Percentiles rank a stretch among this genome's conserved stretches.
These are phyloP conservation scores for Thuidium tamariscinum DNA, from an alignment of 225 moss, liverwort and hornwort genomes.

Conservation along the genomic window DNA sequence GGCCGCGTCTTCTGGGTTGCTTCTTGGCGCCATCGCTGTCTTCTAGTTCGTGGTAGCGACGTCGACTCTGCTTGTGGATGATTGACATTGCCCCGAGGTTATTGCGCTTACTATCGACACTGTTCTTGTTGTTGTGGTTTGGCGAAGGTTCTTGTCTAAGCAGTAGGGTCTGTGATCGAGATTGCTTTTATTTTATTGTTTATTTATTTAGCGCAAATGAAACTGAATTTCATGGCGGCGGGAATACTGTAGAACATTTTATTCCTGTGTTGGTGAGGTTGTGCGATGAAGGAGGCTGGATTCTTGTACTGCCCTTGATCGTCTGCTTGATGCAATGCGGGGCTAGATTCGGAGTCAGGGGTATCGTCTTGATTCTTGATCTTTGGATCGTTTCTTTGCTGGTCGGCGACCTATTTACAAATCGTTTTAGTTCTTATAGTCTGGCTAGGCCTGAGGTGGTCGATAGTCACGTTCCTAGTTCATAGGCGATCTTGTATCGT, in stretches of 20 bases:
- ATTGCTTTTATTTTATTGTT: not conserved
- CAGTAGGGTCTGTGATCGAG: not conserved
- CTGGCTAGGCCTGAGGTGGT: not conserved
- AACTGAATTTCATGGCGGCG: not conserved
- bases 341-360: not conserved
- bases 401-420: not conserved
- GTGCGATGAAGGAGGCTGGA: not conserved
- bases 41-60: not conserved
- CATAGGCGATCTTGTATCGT: not conserved
- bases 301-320: not conserved
- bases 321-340: not conserved
- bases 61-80: not conserved
- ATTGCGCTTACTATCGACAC: not conserved
- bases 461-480: not conserved
- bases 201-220: not conserved
- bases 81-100: not conserved
- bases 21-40: not conserved
- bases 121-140: not conserved
- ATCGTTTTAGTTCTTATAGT: not conserved
- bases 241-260: not conserved
- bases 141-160: not conserved
- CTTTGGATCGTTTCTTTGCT: not conserved
- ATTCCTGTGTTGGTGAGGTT: not conserved
- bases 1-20: not conserved
- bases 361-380: not conserved